Conservation (phyloP, 352 stramenopile genomes). For the Saprolegnia parasitica region DNA sequence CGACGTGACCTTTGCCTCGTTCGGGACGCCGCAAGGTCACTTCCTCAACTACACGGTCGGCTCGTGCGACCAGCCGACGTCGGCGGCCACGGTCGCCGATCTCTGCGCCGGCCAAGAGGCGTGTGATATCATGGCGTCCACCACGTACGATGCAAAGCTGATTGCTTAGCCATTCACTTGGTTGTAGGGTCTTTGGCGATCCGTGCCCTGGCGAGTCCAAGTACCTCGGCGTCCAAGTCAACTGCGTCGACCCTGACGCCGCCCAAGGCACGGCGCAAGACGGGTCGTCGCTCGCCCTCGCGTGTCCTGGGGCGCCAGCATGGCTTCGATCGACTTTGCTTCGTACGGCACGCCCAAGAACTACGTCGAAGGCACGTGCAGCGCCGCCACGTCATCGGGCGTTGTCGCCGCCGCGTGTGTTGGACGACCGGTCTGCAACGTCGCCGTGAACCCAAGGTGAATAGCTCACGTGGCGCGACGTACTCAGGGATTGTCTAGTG, state of each 20-base stretch:
- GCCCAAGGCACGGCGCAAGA: neutral
- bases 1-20: slow-evolving; percentile 10
- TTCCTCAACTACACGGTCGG: slow-evolving; percentile 1
- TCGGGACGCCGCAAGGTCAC: neutral
- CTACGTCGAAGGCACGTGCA: slow-evolving; percentile 5
- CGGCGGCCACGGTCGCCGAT: neutral
- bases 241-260: neutral
- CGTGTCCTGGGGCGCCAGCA: slow-evolving; percentile 4
- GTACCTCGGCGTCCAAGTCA: neutral
- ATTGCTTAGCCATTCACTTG: no score
- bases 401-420: neutral
- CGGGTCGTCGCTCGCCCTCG: neutral
- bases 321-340: neutral
- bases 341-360: slow-evolving; percentile 2
- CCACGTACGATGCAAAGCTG: neutral
- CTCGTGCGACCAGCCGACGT: slow-evolving; percentile 4
- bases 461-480: neutral
- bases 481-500: neutral
- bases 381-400: neutral
- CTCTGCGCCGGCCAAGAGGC: neutral
- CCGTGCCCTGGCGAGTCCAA: slow-evolving; percentile 1
- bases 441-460: neutral
- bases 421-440: neutral
- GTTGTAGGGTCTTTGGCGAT: slow-evolving; percentile 9
- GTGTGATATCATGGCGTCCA: slow-evolving; percentile 7